Conservation (phyloP, 768 basidiomycete genomes). For the Phaeotremella fagi region DNA sequence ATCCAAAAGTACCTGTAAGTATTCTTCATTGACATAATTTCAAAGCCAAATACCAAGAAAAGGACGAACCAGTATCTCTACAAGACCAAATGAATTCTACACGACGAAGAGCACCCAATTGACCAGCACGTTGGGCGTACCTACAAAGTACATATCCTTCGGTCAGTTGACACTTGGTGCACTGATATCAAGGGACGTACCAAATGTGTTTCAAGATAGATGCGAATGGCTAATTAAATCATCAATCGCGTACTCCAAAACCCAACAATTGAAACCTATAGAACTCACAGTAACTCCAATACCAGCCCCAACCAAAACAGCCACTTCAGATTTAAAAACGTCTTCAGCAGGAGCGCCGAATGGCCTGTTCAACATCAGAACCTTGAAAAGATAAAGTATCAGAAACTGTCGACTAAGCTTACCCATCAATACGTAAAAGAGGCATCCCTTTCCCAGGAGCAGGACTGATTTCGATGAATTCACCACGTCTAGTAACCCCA, state of each 20-base stretch:
- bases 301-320: conserved; percentile 86
- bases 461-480: conserved; percentile 74
- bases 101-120: conserved; percentile 71
- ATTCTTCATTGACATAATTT: too few species aligned
- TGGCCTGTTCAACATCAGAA: conserved; percentile 55
- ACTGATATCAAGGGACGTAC: conserved; percentile 37
- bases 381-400: not conserved
- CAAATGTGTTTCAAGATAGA: conserved; percentile 93
- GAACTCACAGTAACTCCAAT: conserved; percentile 71
- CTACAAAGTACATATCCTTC: conserved; percentile 8
- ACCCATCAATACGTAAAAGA: conserved; percentile 35
- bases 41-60: too few species aligned
- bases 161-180: not conserved
- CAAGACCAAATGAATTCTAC: conserved; percentile 85
- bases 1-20: conserved; percentile 91
- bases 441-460: conserved; percentile 32
- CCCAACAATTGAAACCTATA: not conserved
- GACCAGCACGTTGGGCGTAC: conserved; percentile 74
- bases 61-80: conserved; percentile 27
- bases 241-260: too few species aligned
- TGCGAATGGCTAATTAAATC: conserved; percentile 62
- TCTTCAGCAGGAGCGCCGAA: conserved; percentile 92
- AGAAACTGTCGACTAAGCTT: conserved; percentile 4
- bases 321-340: conserved; percentile 78
- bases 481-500: conserved; percentile 55